Evolutionary conservation across 495 filamentous ascomycete genomes (phyloP).

Genomic region (Paragyromitra xinjiangensis): DNA sequence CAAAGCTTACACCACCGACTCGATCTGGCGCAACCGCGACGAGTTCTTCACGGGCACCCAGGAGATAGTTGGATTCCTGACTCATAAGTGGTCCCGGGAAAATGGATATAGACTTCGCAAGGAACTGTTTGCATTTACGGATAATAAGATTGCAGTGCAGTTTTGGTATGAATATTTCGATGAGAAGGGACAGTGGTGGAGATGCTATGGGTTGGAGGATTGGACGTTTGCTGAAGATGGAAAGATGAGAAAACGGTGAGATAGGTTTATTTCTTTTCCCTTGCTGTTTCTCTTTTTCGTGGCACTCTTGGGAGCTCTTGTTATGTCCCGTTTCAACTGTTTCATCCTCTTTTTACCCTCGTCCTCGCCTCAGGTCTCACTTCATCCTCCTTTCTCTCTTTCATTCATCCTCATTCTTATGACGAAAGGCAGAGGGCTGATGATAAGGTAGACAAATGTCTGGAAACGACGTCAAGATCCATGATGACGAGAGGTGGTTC

Average conservation of each 20-base stretch:
- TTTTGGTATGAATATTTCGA: conserved; percentile 95
- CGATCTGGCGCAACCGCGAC: conserved; percentile 84
- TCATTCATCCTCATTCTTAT: not conserved
- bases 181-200: conserved; percentile 79
- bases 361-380: not conserved
- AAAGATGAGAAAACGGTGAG: conserved; percentile 73
- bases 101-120: conserved; percentile 80
- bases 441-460: conserved; percentile 75
- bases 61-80: conserved; percentile 75
- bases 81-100: conserved; percentile 79
- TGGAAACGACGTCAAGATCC: conserved; percentile 82
- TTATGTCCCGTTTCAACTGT: not conserved
- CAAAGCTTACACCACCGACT: conserved; percentile 77
- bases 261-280: not conserved
- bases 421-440: not conserved
- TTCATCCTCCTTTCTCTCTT: not conserved
- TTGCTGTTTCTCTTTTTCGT: no score
- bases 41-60: conserved; percentile 75
- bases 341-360: not conserved
- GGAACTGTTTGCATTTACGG: conserved; percentile 81
- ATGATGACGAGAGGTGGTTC: conserved; percentile 71
- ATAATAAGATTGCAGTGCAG: conserved; percentile 63
- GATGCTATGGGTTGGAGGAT: conserved; percentile 89
- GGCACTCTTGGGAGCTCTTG: not conserved
- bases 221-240: conserved; percentile 88